phyloP scores from a whole-genome alignment of 306 rosid species.

The Vicia faba region DNA sequence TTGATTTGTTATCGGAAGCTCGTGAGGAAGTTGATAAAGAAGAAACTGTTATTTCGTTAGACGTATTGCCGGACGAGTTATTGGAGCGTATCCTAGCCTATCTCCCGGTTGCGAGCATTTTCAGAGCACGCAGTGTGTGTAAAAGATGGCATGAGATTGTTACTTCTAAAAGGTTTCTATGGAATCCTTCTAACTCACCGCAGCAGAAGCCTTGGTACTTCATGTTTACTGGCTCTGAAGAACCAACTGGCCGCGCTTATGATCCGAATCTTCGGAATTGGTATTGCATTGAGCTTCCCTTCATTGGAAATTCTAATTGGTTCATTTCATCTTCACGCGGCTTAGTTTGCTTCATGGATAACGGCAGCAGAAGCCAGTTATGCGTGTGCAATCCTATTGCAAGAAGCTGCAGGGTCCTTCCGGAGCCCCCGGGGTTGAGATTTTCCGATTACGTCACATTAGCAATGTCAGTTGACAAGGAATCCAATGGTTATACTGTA shows the following conservation, averaged over 20 bases:
- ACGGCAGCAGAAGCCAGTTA: constrained; percentile 61
- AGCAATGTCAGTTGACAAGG: constrained; percentile 66
- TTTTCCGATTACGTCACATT: constrained; percentile 79
- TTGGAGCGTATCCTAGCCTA: constrained; percentile 81
- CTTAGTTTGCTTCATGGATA: constrained; percentile 87
- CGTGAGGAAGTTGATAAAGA: constrained; percentile 67
- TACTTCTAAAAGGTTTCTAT: constrained; percentile 64
- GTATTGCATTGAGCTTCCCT: constrained; percentile 82
- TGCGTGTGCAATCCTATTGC: constrained; percentile 83
- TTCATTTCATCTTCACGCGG: constrained; percentile 73
- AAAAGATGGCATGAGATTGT: constrained; percentile 84
- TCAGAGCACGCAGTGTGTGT: constrained; percentile 80
- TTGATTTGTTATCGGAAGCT: constrained; percentile 56
- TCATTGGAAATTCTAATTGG: constrained; percentile 64
- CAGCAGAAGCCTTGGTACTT: constrained; percentile 93
- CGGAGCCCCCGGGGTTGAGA: constrained; percentile 65
- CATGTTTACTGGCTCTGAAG: constrained; percentile 84
- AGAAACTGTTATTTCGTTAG: constrained; percentile 54
- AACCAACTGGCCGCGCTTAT: constrained; percentile 72
- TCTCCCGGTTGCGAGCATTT: constrained; percentile 85
- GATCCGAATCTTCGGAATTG: constrained; percentile 86
- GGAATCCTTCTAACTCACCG: constrained; percentile 57
- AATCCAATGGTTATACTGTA: constrained; percentile 54
- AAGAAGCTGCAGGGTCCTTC: constrained; percentile 55
- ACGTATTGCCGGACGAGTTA: constrained; percentile 75